A percentile compares a stretch with the other conserved stretches of the same genome.
These are phyloP conservation scores for Crucihimalaya himalaica DNA, from an alignment of 345 rosid species.

Conservation along the genomic window DNA sequence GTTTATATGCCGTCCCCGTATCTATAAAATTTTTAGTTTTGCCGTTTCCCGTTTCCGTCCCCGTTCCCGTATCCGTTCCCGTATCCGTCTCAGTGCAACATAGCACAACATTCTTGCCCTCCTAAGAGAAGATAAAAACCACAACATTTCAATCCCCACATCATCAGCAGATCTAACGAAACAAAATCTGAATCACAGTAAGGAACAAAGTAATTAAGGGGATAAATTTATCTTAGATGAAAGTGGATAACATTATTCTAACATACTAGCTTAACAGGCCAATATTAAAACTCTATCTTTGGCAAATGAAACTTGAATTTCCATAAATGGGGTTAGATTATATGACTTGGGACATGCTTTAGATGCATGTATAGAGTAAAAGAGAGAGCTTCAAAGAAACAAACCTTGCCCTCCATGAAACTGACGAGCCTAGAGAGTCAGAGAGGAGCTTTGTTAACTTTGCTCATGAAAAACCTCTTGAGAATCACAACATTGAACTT, in stretches of 20 bases:
- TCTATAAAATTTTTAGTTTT: no score
- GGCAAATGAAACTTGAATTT: neutral
- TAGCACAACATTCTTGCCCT: slow-evolving; percentile 72
- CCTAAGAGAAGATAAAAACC: slow-evolving; percentile 37
- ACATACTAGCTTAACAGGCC: neutral
- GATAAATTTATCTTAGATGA: neutral
- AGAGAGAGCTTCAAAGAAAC: neutral
- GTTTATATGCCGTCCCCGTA: no score
- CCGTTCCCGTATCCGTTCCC: no score
- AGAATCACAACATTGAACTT: no score
- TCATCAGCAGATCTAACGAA: neutral
- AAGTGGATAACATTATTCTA: no score
- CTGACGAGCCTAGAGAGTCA: no score
- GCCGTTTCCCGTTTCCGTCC: no score
- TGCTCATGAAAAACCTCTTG: no score
- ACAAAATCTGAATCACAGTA: neutral
- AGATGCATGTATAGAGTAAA: neutral
- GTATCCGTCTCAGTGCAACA: no score
- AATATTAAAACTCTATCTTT: neutral
- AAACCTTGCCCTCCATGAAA: slow-evolving; percentile 75
- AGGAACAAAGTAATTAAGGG: neutral
- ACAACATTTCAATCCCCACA: neutral
- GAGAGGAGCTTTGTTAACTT: no score
- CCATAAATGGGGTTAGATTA: neutral
- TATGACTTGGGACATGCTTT: neutral